Evolutionary conservation across 2,329 filamentous ascomycete species (phyloP).

Genomic region (Camillea tinctor): DNA sequence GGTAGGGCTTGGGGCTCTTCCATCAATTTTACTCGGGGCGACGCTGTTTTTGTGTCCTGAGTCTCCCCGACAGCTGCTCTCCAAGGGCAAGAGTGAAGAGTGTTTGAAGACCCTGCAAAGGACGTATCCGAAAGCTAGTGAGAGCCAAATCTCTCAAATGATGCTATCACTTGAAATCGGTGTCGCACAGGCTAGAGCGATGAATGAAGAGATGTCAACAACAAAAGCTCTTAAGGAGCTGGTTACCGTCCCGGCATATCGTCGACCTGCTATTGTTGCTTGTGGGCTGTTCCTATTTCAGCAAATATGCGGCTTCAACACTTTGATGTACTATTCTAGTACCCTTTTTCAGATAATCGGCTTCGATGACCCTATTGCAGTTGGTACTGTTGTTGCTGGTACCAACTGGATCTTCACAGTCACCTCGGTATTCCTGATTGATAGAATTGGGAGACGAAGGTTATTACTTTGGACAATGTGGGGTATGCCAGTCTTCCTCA

Average conservation of each 20-base stretch:
- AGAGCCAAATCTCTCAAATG: slow-evolving; percentile 44
- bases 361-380: slow-evolving; percentile 43
- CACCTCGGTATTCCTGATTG: slow-evolving; percentile 42
- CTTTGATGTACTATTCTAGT: slow-evolving; percentile 21
- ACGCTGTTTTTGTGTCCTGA: slow-evolving; percentile 48
- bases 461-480: slow-evolving; percentile 40
- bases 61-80: slow-evolving; percentile 46
- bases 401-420: slow-evolving; percentile 46
- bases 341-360: slow-evolving; percentile 37
- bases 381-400: slow-evolving; percentile 39
- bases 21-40: slow-evolving; percentile 42
- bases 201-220: slow-evolving; percentile 29
- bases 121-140: slow-evolving; percentile 42
- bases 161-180: slow-evolving; percentile 39
- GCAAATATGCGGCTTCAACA: slow-evolving; percentile 33
- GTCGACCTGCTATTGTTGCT: slow-evolving; percentile 42
- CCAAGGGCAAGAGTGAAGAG: slow-evolving; percentile 39
- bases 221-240: slow-evolving; percentile 42
- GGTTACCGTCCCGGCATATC: slow-evolving; percentile 37
- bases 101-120: slow-evolving; percentile 37
- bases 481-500: slow-evolving; percentile 41
- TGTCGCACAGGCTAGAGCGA: slow-evolving; percentile 32
- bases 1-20: slow-evolving; percentile 47
- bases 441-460: slow-evolving; percentile 40
- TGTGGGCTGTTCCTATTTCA: slow-evolving; percentile 47